Percentiles rank a stretch among this genome's conserved stretches.
These are phyloP conservation scores for Globisporangium uncinulatum DNA, from an alignment of 352 stramenopile genomes.

Conservation along the genomic window DNA sequence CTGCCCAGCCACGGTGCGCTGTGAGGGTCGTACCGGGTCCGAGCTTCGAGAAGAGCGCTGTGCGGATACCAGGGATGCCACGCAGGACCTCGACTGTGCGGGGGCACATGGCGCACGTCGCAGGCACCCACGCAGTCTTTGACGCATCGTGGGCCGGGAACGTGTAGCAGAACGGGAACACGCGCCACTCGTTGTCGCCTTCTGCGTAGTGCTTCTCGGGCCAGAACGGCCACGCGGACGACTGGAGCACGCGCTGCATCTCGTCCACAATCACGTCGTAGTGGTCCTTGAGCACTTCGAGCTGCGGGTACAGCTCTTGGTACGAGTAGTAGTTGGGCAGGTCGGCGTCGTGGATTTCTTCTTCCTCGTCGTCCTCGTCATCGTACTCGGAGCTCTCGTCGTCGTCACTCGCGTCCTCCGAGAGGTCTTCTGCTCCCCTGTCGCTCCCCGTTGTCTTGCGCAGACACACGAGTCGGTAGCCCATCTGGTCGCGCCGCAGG, in stretches of 20 bases:
- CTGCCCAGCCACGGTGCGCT: conserved; percentile 80
- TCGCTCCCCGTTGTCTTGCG: conserved; percentile 19
- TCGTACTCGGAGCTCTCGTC: conserved; percentile 25
- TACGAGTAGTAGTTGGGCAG: conserved; percentile 74
- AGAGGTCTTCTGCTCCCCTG: conserved; percentile 9
- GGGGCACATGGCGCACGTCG: conserved; percentile 72
- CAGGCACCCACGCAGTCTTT: conserved; percentile 78
- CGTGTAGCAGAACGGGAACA: conserved; percentile 90
- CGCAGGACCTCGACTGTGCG: conserved; percentile 69
- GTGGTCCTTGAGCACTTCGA: conserved; percentile 65
- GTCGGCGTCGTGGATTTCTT: conserved; percentile 68
- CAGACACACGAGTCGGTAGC: conserved; percentile 45
- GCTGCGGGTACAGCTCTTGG: conserved; percentile 68
- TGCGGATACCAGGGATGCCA: conserved; percentile 63
- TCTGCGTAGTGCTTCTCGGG: conserved; percentile 82
- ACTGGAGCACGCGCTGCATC: conserved; percentile 49
- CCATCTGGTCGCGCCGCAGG: conserved; percentile 39
- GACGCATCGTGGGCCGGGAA: conserved; percentile 83
- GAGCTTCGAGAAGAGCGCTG: conserved; percentile 88
- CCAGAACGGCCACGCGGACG: conserved; percentile 74
- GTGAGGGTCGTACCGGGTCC: conserved; percentile 68
- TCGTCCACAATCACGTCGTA: conserved; percentile 76
- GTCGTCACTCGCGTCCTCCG: conserved; percentile 21
- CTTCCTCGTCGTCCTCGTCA: conserved; percentile 30
- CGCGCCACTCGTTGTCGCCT: conserved; percentile 67